Evolutionary conservation across 176 grass and related monocot species (phyloP).

Genomic region (Zizania latifolia): DNA sequence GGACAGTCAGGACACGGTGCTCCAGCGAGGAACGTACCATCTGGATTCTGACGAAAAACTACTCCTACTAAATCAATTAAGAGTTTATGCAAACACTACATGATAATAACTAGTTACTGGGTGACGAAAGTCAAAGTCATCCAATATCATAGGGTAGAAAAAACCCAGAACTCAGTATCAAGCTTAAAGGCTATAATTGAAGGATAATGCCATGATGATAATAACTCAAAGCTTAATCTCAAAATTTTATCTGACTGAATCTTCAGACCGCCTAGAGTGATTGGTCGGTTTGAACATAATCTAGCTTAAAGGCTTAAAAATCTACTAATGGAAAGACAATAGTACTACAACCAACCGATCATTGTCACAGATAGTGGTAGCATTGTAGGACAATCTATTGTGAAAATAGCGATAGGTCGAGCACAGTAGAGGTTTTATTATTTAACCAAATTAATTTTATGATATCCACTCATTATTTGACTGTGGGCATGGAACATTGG

Average conservation of each 20-base stretch:
- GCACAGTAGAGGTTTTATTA: neutral
- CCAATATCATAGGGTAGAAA: neutral
- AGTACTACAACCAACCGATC: neutral
- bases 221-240: neutral
- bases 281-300: neutral
- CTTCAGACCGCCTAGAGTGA: neutral
- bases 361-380: neutral
- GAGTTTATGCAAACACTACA: neutral
- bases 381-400: neutral
- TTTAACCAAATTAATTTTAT: neutral
- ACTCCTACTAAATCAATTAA: neutral
- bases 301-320: conserved; percentile 1
- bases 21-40: neutral
- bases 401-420: neutral
- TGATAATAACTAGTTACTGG: too few relatives aligned
- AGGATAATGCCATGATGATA: conserved; percentile 4
- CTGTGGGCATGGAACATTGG: neutral
- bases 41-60: neutral
- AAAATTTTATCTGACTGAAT: neutral
- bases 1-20: too few relatives aligned
- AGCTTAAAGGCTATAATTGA: neutral
- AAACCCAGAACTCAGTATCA: conserved; percentile 2
- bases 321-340: neutral
- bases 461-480: neutral
- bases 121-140: neutral